A percentile compares a stretch with the other conserved stretches of the same genome.
Conservation (phyloP, 495 filamentous ascomycete species). For the Podospora sp. region DNA sequence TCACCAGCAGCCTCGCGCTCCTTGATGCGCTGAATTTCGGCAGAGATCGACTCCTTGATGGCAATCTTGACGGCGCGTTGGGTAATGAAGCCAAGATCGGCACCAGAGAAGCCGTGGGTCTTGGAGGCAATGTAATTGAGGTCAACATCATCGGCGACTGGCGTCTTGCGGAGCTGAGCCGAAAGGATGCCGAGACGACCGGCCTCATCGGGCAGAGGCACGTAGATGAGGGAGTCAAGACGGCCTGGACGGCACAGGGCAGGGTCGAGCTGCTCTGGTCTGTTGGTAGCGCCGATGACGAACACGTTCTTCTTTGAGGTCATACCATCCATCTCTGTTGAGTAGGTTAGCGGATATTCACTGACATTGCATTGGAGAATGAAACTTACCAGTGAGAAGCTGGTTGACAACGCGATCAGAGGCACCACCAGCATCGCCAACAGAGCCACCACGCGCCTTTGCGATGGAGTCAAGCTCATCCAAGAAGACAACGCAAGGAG, state of each 20-base stretch:
- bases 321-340: slow-evolving; percentile 95
- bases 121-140: slow-evolving; percentile 90
- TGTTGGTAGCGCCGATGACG: slow-evolving; percentile 98
- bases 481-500: slow-evolving; percentile 98
- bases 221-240: slow-evolving; percentile 98
- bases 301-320: slow-evolving; percentile 99
- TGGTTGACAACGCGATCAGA: slow-evolving; percentile 99
- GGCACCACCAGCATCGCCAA: slow-evolving; percentile 95
- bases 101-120: slow-evolving; percentile 99
- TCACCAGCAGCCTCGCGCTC: slow-evolving; percentile 83
- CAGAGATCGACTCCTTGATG: slow-evolving; percentile 93
- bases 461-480: slow-evolving; percentile 99
- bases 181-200: slow-evolving; percentile 86
- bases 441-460: slow-evolving; percentile 97
- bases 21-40: slow-evolving; percentile 86
- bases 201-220: slow-evolving; percentile 88
- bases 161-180: slow-evolving; percentile 98
- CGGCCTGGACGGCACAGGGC: slow-evolving; percentile 96
- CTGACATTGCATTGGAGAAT: neutral
- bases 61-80: slow-evolving; percentile 99
- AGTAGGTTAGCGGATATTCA: slow-evolving; percentile 45
- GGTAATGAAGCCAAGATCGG: slow-evolving; percentile 98
- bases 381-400: slow-evolving; percentile 85
- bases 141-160: slow-evolving; percentile 84
- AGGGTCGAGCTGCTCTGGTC: slow-evolving; percentile 97